These are phyloP conservation scores for Magnaporthales sp. DNA, from an alignment of 2,329 filamentous ascomycete species.

Conservation along the genomic window DNA sequence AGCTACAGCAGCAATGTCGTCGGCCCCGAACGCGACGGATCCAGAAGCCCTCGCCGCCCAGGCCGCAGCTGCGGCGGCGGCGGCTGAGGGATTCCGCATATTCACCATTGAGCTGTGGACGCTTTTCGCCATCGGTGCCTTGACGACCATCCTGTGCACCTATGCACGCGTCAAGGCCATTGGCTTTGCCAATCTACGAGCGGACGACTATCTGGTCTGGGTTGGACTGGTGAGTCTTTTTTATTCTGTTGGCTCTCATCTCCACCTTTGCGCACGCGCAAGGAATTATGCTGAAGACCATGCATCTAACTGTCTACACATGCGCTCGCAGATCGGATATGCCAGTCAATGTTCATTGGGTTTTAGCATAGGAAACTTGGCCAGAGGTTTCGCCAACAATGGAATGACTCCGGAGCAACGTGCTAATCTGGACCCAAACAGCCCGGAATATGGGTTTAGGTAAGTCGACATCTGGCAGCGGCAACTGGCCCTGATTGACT, in stretches of 20 bases:
- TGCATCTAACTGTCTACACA: neutral
- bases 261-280: neutral
- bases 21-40: neutral
- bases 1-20: neutral
- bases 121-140: slow-evolving; percentile 23
- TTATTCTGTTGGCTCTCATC: neutral
- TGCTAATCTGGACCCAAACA: slow-evolving; percentile 27
- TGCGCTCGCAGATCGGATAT: slow-evolving; percentile 34
- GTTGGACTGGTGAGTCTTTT: slow-evolving; percentile 12
- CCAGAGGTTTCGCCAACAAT: slow-evolving; percentile 43
- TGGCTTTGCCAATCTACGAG: slow-evolving; percentile 20
- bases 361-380: slow-evolving; percentile 37
- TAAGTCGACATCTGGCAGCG: neutral
- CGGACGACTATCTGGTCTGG: slow-evolving; percentile 27
- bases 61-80: slow-evolving; percentile 15
- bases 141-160: slow-evolving; percentile 24
- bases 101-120: slow-evolving; percentile 27
- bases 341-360: slow-evolving; percentile 37
- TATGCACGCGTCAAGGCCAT: slow-evolving; percentile 24
- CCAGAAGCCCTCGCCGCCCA: slow-evolving; percentile 8
- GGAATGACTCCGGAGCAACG: slow-evolving; percentile 42
- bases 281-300: neutral
- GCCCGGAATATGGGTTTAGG: neutral
- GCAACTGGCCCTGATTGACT: neutral
- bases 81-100: slow-evolving; percentile 14